Base-by-base conservation (phyloP, 1,284 basidiomycete species). In the Porogramme epimiltina region DNA sequence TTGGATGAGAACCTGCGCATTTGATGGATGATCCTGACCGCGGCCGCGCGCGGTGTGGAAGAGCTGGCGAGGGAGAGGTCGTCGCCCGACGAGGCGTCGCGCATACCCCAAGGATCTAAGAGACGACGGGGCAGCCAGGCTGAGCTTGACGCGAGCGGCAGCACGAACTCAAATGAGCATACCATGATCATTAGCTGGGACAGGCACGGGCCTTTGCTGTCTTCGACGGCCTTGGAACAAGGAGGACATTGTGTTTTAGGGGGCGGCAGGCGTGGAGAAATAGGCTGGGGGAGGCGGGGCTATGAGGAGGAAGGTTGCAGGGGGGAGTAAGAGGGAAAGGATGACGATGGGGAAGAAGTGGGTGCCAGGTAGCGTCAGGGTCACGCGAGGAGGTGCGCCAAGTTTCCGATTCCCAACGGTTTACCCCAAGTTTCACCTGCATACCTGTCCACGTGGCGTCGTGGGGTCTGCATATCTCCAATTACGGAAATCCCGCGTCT, bases 21-120 rank as follows among this genome's bases (percentile, higher is more conserved):
- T 24, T 74, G 74, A 44, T 66, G 70, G 66, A 80, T 73, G 48
- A 80, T 67, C 51, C 72, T 74, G 23, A 74, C 74, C 1, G 76
- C 70, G 22, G 68, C 51, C 4, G 54, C 55, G n/a, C 59, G 52
- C 15, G 55, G 43, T 39, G 38, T 59, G 8, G 60, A 59, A 13
- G 59, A 51, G 52, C 60, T 59, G 40, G 62, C 47, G 2, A 49
- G 50, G 36, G 51, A 20, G n/a, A 13, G 10, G 16, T 45, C 44
- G 9, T 51, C 24, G 9, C n/a, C 10, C 0, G 42, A 8, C 0
- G 42, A 13, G 13, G 42, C 22, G n/a, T 28, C 36, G 20, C 41
- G 39, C 24, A 49, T 11, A 1, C 45, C 42, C 57, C 57, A 59
- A 37, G 51, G 42, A 45, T 55, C 57, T 56, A 18, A 19, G 18